Base-by-base conservation (phyloP, 176 grass and related monocot genomes). In the Triticum urartu region DNA sequence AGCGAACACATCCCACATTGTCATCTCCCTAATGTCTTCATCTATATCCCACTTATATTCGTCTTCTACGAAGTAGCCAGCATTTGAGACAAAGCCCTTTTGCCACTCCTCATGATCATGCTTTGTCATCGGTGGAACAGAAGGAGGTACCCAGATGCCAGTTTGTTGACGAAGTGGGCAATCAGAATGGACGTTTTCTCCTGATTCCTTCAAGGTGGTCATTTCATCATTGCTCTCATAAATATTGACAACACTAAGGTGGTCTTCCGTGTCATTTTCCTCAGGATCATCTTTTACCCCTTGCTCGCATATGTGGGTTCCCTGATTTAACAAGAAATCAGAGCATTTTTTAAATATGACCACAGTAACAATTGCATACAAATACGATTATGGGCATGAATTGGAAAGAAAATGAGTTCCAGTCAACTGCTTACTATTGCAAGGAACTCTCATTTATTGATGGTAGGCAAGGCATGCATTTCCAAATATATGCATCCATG, bases 1-100 rank as follows among this genome's bases (percentile, higher is more conserved):
- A 47, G 97, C 64, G 61, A 94, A 70, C 70, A 98, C 88, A 82
- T 98, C 90, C 97, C 94, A 94, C 94, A 98, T 95, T 70, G 97
- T 92, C 88, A 95, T 91, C 68, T 91, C 93, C 83, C 56, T 88
- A 28, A 86, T 73, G 69, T 89, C 88, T 78, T 84, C 86, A 69
- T 92, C 74, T 15, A 88, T 85, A 30, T 95, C 95, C 93, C 95
- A 95, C 12, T 72, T 87, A 83, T 90, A 79, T 84, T 91, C 95
- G 80, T 93, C 91, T 7, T 95, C 93, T 7, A 68, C 35, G 38
- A 95, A 94, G 84, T 89, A 91, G 10, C 70, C 88, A 24, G 82
- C 86, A 21, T 88, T 87, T 11, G 83, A 86, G 40, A 91, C 72
- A 79, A 98, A 95, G 9, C 93, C 90, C 15, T 75, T 90, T 69